Base-by-base conservation (phyloP, 129 eudicot genomes). In the Flaveria ramosissima region DNA sequence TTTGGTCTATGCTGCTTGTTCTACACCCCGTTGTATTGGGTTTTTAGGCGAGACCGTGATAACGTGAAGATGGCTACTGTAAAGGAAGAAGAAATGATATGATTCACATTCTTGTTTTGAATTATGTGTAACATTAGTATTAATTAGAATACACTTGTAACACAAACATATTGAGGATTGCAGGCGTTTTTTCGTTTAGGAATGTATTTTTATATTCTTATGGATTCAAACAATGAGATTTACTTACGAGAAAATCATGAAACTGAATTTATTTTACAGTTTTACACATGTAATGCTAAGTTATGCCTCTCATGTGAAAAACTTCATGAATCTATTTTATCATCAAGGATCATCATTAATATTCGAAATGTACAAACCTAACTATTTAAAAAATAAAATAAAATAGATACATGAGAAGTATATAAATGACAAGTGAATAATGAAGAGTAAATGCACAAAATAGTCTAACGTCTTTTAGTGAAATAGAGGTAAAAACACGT, bases 1-100 rank as follows among this genome's bases (percentile, higher is more conserved):
- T 94, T 91, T 60, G 98, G 93, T 7, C 46, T 94, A 84, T 94
- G 98, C 57, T 73, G 93, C 85, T 80, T 94, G 89, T 89, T 91
- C 52, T 94, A 94, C 82, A 87, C 90, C 6, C 98, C 97, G 19
- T 84, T 94, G 85, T 94, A 94, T 83, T 76, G 89, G 82, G 76
- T 82, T 47, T 94, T 91, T 19, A 84, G 86, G 84, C 83, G 79
- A 14, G 98, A 94, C 53, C 78, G 97, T 0, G 97, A 94, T 76
- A 89, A 76, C 73, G 98, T 92, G 30, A 83, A 88, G 73, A 27
- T 84, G 45, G 93, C 86, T n/a, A 81, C 47, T 45, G 72, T 70
- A 39, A 94, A 89, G 77, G 97, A 87, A 69, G 80, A 85, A 32
- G 98, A 92, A 81, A 87, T 87, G 91, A 84, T 84, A 12, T 87